A percentile compares a stretch with the other conserved stretches of the same genome.
These are phyloP conservation scores for Puccinia hordei DNA, from an alignment of 1,284 basidiomycete species.

Conservation along the genomic window DNA sequence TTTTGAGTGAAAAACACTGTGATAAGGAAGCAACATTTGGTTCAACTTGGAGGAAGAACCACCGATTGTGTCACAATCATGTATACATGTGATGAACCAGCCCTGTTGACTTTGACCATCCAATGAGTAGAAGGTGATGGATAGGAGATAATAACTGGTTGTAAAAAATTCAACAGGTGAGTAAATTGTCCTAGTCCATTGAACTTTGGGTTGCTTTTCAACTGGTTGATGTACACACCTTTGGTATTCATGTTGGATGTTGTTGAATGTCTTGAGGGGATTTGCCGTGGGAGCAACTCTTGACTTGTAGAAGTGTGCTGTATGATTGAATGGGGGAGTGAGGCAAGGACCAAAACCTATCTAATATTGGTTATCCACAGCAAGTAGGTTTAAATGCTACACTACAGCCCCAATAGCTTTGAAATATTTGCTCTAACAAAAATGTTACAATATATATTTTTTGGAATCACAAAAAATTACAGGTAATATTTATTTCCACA, in stretches of 20 bases:
- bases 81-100: not conserved
- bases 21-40: conserved; percentile 75
- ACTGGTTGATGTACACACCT: not conserved
- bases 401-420: no score
- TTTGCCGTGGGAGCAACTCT: not conserved
- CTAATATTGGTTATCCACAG: not conserved
- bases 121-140: not conserved
- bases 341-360: conserved; percentile 6
- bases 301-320: not conserved
- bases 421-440: no score
- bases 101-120: not conserved
- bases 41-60: conserved; percentile 94
- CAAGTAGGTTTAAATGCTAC: conserved; percentile 23
- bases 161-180: not conserved
- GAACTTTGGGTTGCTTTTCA: not conserved
- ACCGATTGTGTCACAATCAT: conserved; percentile 61
- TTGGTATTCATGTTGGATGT: conserved; percentile 35
- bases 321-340: not conserved
- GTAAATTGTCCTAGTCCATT: not conserved
- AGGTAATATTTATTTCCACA: no score
- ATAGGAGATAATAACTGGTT: not conserved
- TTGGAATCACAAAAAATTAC: no score
- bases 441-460: no score
- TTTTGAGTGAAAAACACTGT: conserved; percentile 28
- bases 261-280: conserved; percentile 2